Conservation (phyloP, 305 asterid genomes). For the Fraxinus xanthoxyloides region DNA sequence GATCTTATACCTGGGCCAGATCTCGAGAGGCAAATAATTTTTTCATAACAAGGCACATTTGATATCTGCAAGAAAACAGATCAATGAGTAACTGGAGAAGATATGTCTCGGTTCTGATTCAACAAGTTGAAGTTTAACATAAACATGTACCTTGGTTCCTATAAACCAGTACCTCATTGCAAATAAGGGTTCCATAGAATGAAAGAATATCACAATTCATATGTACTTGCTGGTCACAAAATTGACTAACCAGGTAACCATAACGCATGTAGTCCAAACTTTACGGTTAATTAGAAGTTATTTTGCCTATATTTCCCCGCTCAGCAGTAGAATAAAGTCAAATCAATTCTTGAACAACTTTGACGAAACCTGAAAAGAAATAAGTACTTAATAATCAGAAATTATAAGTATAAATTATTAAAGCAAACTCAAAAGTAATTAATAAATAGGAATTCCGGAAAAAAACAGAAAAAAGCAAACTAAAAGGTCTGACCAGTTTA, state of each 20-base stretch:
- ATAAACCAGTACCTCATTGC: not conserved
- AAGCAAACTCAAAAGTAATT: not conserved
- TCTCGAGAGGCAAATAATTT: not conserved
- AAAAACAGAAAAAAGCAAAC: not conserved
- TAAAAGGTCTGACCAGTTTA: not conserved
- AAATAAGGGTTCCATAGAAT: not conserved
- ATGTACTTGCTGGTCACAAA: not conserved
- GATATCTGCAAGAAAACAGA: not conserved
- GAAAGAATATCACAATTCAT: not conserved
- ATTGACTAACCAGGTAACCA: not conserved
- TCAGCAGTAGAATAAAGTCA: slow-evolving; percentile 3
- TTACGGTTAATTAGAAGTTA: not conserved
- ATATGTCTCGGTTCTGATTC: not conserved
- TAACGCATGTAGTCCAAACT: slow-evolving; percentile 1
- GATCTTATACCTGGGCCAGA: not conserved
- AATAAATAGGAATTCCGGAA: not conserved
- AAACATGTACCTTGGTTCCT: not conserved
- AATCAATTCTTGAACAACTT: slow-evolving; percentile 62
- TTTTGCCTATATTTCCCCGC: slow-evolving; percentile 1
- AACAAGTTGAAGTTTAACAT: not conserved
- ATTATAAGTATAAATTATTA: not conserved
- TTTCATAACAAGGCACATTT: not conserved
- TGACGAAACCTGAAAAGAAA: slow-evolving; percentile 63
- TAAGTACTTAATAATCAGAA: not conserved
- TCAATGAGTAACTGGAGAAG: not conserved